Evolutionary conservation across 2,329 filamentous ascomycete species (phyloP).

Genomic region (Colletotrichum australisinense): DNA sequence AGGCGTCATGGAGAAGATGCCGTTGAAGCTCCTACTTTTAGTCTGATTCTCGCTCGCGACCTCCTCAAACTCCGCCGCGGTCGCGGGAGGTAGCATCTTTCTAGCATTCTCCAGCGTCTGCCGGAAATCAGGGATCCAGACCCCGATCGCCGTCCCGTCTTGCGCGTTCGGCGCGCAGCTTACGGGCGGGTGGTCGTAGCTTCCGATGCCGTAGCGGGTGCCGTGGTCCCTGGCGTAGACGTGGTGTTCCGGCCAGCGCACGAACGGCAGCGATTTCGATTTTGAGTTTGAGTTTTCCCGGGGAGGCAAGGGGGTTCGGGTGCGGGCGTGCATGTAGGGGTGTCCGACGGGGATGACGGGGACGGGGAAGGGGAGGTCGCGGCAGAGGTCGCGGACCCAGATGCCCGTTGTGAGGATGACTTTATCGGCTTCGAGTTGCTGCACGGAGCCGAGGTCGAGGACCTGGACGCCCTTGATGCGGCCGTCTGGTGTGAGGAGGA

Average conservation of each 20-base stretch:
- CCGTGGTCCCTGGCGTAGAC: conserved; percentile 22
- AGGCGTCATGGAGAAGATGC: conserved; percentile 26
- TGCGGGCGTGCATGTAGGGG: conserved; percentile 11
- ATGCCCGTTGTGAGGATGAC: conserved; percentile 20
- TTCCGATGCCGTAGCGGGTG: conserved; percentile 12
- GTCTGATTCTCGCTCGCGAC: not conserved
- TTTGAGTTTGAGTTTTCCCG: not conserved
- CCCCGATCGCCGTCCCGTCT: conserved; percentile 11
- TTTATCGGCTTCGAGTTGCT: not conserved
- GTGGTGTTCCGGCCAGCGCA: conserved; percentile 28
- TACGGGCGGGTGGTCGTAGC: conserved; percentile 16
- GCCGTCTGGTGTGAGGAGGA: not conserved
- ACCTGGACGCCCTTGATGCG: conserved; percentile 4
- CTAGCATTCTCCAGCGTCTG: not conserved
- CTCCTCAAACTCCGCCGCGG: not conserved
- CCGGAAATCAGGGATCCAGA: conserved; percentile 12
- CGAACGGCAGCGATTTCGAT: not conserved
- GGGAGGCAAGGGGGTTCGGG: not conserved
- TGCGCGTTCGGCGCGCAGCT: not conserved
- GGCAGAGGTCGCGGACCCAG: conserved; percentile 8
- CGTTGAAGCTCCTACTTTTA: not conserved
- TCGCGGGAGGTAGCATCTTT: not conserved
- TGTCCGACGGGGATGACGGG: conserved; percentile 21
- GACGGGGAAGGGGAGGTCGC: conserved; percentile 5
- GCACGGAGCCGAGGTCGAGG: not conserved